Conservation (phyloP, 169 alveolate species). For the Theileria orientalis region DNA sequence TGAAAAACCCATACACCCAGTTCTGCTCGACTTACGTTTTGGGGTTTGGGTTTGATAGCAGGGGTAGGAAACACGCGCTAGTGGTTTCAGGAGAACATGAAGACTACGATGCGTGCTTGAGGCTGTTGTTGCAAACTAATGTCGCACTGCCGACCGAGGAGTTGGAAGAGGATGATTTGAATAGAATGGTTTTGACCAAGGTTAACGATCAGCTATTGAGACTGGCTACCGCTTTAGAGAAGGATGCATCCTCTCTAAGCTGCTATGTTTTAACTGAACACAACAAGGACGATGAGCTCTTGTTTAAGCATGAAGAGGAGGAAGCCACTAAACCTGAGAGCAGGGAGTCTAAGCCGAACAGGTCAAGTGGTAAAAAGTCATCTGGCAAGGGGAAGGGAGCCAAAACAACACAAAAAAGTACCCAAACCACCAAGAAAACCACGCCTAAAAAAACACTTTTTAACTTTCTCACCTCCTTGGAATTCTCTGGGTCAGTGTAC, state of each 20-base stretch:
- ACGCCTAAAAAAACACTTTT: conserved; percentile 5
- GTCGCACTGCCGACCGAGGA: neutral
- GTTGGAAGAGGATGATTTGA: neutral
- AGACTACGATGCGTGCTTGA: neutral
- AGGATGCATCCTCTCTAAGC: neutral
- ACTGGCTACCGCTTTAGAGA: neutral
- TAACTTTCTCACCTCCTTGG: neutral
- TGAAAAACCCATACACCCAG: neutral
- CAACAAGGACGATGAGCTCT: neutral
- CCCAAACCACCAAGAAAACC: conserved; percentile 2
- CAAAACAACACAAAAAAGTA: neutral
- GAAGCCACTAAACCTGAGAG: neutral
- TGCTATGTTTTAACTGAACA: conserved; percentile 7
- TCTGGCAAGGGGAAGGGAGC: neutral
- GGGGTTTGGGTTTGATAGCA: conserved; percentile 18
- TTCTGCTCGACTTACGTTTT: neutral
- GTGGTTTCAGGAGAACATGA: conserved; percentile 11
- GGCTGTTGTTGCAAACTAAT: neutral
- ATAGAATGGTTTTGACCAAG: neutral
- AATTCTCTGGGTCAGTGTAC: neutral
- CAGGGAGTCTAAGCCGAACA: neutral
- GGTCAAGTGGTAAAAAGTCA: conserved; percentile 6
- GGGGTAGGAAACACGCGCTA: conserved; percentile 9
- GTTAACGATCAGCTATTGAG: conserved; percentile 2
- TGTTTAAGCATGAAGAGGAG: neutral